Evolutionary conservation across 2,329 filamentous ascomycete genomes (phyloP).

Genomic region (Curvularia sp.): DNA sequence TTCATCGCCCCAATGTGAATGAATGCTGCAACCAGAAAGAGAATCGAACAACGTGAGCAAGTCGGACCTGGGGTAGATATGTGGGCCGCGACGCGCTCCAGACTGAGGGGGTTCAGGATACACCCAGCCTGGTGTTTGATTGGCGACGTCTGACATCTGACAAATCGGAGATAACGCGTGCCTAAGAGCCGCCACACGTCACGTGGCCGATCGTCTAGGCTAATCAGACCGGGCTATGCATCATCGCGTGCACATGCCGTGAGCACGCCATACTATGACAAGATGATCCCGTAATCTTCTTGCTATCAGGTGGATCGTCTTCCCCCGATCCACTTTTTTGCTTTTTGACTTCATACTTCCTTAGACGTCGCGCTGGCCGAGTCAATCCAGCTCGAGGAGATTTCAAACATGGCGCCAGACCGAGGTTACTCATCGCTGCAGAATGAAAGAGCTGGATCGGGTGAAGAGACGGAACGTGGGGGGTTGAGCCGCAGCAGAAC

Average conservation of each 20-base stretch:
- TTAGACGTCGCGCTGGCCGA: conserved; percentile 26
- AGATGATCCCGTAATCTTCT: conserved; percentile 10
- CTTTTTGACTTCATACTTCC: conserved; percentile 1
- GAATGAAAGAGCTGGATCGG: conserved; percentile 31
- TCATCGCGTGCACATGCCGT: conserved; percentile 28
- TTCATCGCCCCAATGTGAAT: conserved; percentile 28
- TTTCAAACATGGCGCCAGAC: conserved; percentile 45
- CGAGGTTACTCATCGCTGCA: conserved; percentile 36
- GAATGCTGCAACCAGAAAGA: background rate
- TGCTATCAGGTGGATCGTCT: conserved; percentile 12
- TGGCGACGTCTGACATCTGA: conserved; percentile 31
- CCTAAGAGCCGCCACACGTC: conserved; percentile 19
- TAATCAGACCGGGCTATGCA: conserved; percentile 25
- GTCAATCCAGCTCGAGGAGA: conserved; percentile 29
- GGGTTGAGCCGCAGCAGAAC: conserved; percentile 26
- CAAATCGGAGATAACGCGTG: conserved; percentile 40
- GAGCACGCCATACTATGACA: conserved; percentile 29
- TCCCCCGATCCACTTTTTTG: background rate
- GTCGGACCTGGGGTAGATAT: background rate
- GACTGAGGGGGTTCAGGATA: conserved; percentile 22
- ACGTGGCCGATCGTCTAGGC: conserved; percentile 19
- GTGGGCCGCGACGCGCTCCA: conserved; percentile 14
- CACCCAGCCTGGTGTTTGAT: conserved; percentile 20
- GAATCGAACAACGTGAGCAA: background rate
- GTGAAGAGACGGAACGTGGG: conserved; percentile 26